Evolutionary conservation across 2,329 filamentous ascomycete genomes (phyloP).

Genomic region (Microsporum audouinii): DNA sequence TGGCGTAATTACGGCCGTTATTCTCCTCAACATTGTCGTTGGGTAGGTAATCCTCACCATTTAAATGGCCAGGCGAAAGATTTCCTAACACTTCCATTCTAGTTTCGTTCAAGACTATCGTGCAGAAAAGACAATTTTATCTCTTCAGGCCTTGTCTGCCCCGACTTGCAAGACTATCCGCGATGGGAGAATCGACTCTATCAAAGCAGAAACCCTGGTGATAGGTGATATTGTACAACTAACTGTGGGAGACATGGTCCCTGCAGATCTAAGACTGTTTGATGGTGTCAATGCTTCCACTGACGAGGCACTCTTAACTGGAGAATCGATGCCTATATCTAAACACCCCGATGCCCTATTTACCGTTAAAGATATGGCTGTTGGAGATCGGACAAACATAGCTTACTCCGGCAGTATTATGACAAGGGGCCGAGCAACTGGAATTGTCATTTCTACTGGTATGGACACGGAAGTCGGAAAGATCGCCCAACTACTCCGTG

Average conservation of each 20-base stretch:
- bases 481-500: conserved; percentile 49
- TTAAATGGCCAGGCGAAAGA: no score
- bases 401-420: conserved; percentile 51
- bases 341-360: conserved; percentile 41
- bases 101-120: conserved; percentile 44
- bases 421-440: conserved; percentile 49
- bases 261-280: conserved; percentile 41
- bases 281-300: conserved; percentile 49
- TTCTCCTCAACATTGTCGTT: conserved; percentile 46
- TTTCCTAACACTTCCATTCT: neutral
- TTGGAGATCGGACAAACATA: conserved; percentile 52
- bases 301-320: conserved; percentile 52
- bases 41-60: conserved; percentile 25
- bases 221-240: conserved; percentile 48
- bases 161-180: conserved; percentile 43
- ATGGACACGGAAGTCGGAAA: conserved; percentile 52
- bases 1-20: conserved; percentile 48
- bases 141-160: conserved; percentile 39
- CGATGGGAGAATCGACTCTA: conserved; percentile 38
- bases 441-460: conserved; percentile 51
- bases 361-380: conserved; percentile 34
- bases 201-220: conserved; percentile 45
- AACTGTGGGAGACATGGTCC: conserved; percentile 39
- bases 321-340: conserved; percentile 49
- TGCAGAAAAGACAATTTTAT: conserved; percentile 45